Percentiles rank a stretch among this genome's conserved stretches.
phyloP scores from a whole-genome alignment of 2,329 filamentous ascomycete genomes.

The Zymoseptoria tritici region DNA sequence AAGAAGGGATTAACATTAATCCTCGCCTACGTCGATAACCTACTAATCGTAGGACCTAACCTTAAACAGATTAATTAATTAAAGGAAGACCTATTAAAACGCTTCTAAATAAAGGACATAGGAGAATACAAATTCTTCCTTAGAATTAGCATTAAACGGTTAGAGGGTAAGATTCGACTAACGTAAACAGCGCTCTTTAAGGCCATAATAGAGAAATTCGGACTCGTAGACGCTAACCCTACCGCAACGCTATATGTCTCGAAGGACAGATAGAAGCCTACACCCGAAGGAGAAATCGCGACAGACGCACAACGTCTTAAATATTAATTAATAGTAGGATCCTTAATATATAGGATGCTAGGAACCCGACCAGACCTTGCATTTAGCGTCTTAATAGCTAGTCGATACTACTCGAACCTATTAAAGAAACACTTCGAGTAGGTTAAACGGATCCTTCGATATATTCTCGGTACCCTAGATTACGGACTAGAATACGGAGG shows the following conservation, averaged over 20 bases:
- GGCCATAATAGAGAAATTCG: too few species aligned
- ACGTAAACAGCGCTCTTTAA: too few species aligned
- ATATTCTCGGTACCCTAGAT: not conserved
- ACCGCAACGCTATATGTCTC: not conserved
- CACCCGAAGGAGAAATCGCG: not conserved
- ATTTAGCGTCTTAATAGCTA: constrained; percentile 2
- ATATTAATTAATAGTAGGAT: constrained; percentile 7
- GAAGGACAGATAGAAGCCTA: not conserved
- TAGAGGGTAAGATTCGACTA: too few species aligned
- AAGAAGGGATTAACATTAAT: not conserved
- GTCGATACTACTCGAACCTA: constrained; percentile 2
- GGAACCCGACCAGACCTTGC: constrained; percentile 1
- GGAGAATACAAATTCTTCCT: too few species aligned
- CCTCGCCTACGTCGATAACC: not conserved
- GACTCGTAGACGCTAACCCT: not conserved
- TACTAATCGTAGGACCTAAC: not conserved
- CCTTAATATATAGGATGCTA: constrained; percentile 1
- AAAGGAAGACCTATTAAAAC: not conserved
- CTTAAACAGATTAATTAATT: not conserved
- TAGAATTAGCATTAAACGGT: too few species aligned
- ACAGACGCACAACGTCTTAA: not conserved
- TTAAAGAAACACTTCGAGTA: not conserved
- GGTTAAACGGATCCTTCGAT: not conserved
- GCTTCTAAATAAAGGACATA: too few species aligned
- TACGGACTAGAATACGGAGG: not conserved